phyloP scores from a whole-genome alignment of 1,284 basidiomycete species.

The Thelephora terrestris region DNA sequence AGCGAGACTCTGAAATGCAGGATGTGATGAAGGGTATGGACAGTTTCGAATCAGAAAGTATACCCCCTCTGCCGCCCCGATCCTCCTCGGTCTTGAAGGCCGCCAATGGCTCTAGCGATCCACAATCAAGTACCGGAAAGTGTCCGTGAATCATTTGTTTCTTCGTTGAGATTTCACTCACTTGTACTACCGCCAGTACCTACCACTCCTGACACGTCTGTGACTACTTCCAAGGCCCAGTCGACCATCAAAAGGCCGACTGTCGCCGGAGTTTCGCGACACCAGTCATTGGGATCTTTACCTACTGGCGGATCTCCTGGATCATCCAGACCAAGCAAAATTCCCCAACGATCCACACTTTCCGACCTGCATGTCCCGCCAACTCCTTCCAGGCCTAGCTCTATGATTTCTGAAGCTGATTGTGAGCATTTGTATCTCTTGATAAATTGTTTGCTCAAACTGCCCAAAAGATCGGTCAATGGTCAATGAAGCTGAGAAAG shows the following conservation, averaged over 20 bases:
- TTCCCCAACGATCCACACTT: conserved; percentile 10
- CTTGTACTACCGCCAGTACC: no score
- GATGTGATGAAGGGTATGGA: conserved; percentile 48
- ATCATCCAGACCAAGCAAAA: conserved; percentile 5
- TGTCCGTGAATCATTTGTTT: no score
- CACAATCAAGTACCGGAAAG: no score
- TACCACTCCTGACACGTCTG: no score
- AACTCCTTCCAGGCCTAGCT: conserved; percentile 7
- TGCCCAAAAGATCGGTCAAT: conserved; percentile 2
- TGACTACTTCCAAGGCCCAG: no score
- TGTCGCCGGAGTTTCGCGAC: conserved; percentile 9
- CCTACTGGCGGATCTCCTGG: conserved; percentile 8
- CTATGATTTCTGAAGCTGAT: conserved; percentile 14
- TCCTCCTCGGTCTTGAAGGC: no score
- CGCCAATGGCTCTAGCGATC: no score
- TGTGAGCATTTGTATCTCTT: conserved; percentile 11
- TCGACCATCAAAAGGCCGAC: conserved; percentile 6
- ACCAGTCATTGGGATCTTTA: conserved; percentile 3
- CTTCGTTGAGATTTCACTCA: no score
- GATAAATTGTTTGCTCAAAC: background rate
- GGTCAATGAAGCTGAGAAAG: conserved; percentile 2
- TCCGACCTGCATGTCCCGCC: conserved; percentile 9
- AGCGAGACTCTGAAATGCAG: conserved; percentile 66
- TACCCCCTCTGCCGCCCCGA: no score
- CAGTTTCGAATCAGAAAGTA: conserved; percentile 27